Conservation (phyloP, 1,284 basidiomycete genomes). For the Puccinia polysora region DNA sequence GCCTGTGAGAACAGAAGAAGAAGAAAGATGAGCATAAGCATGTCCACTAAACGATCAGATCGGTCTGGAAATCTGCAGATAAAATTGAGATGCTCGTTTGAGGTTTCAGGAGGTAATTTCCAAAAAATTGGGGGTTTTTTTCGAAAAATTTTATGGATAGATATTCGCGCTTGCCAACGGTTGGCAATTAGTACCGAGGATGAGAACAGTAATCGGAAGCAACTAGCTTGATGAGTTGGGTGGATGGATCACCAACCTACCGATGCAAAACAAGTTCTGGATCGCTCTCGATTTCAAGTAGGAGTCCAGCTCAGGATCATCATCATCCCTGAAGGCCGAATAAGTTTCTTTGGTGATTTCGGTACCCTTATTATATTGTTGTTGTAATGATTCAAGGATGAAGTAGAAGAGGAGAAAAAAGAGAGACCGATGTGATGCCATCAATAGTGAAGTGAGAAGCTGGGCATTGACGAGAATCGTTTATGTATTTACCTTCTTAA, state of each 20-base stretch:
- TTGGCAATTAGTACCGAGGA: no score
- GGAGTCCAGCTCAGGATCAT: neutral
- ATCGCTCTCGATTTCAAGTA: slow-evolving; percentile 7
- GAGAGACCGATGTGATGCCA: no score
- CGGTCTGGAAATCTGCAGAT: no score
- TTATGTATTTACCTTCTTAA: slow-evolving; percentile 5
- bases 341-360: neutral
- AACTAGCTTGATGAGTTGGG: neutral
- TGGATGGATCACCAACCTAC: neutral
- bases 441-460: slow-evolving; percentile 2
- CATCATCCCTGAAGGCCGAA: slow-evolving; percentile 20
- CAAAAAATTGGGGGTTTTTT: no score
- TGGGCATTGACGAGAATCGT: neutral
- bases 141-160: neutral
- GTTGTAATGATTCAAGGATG: no score
- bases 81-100: no score
- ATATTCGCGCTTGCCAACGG: neutral
- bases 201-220: neutral
- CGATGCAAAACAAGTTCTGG: slow-evolving; percentile 3
- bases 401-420: neutral
- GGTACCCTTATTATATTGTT: slow-evolving; percentile 4
- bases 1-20: neutral
- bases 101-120: no score
- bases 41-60: no score
- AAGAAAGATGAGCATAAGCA: no score